Base-by-base conservation (phyloP, 306 rosid genomes). In the Lathyrus aphaca region DNA sequence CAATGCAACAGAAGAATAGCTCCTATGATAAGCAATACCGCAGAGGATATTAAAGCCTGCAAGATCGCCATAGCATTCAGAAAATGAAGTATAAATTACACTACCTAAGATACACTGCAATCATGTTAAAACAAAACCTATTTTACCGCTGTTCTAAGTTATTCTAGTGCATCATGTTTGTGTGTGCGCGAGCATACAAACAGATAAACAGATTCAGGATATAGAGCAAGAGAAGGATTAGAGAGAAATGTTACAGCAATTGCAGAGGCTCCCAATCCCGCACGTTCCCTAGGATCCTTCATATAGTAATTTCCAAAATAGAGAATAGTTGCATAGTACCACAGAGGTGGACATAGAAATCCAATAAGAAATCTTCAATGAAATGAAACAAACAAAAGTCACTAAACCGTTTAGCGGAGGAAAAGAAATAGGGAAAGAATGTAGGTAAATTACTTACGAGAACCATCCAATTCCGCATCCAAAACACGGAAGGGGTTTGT, bases 391-490 rank as follows among this genome's bases (percentile, higher is more conserved):
- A 15, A 75, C 29, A 23, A 10, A 9, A 51, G 58, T 51, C 30
- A 51, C 58, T 4, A 45, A 44, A 49, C 64, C 32, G 72, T 81
- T 77, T 59, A 74, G 84, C 71, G 55, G 12, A 55, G 64, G 17
- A 37, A 40, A 48, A 74, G 64, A 55, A 76, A 64, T 44, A 8
- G 3, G 17, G 58, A 32, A 72, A 74, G 30, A 39, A 68, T 46
- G 42, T 29, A 32, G 16, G 23, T 46, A 56, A 72, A 69, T 45
- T 60, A 90, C 98, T 85, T 73, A 93, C 98, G 96, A 93, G 81
- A 90, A 90, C 98, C 98, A 93, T 82, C 98, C 98, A 4, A 93
- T 59, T 32, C 98, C 98, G 13, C 98, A 93, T 64, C 98, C 98
- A 72, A 74, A 85, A 85, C 92, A 93, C 6, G 94, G 98, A 73